Base-by-base conservation (phyloP, 2,329 filamentous ascomycete species). In the Paracamarosporium sp. region DNA sequence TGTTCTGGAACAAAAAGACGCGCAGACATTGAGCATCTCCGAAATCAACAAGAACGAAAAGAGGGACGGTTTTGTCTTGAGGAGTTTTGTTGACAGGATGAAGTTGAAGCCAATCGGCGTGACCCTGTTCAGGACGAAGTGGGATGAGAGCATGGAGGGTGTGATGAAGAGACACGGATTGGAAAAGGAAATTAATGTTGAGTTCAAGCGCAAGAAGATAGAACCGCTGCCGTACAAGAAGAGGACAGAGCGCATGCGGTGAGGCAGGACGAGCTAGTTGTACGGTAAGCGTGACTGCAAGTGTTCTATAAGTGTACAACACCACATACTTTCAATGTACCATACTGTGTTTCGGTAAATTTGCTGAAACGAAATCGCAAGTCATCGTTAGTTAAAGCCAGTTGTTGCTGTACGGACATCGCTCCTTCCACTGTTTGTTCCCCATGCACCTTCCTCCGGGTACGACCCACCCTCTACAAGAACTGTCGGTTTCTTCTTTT, bases 131-230 rank as follows among this genome's bases (percentile, higher is more conserved):
- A 88, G 95, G 65, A 89, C 88, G 59, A 81, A 90, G 64, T 98
- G 93, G 92, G 95, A 99, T 76, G 91, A 95, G 58, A 87, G 86
- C 68, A 99, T 91, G 52, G 88, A 86, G n/a, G 88, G 82, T 50
- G 92, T 99, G 62, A 97, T 99, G 94, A 82, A 87, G 72, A 86
- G 91, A 68, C 86, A 90, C 66, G 87, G 86, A 59, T 83, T 96
- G 61, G 84, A 87, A 27, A 92, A 92, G 46, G 64, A 74, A 58
- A 88, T 88, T 57, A 89, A 96, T 70, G 76, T 97, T 62, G 92
- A 97, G 80, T 91, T 96, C 78, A 91, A 91, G 81, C 87, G 88
- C 72, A 90, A 90, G 80, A 91, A 88, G 71, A 85, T 94, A 59
- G 85, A 90, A 80, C 84, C 85, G 60, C 72, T 88, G 69, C 86